These are phyloP conservation scores for Calonectria multiphialidica DNA, from an alignment of 2,329 filamentous ascomycete genomes.

Conservation along the genomic window DNA sequence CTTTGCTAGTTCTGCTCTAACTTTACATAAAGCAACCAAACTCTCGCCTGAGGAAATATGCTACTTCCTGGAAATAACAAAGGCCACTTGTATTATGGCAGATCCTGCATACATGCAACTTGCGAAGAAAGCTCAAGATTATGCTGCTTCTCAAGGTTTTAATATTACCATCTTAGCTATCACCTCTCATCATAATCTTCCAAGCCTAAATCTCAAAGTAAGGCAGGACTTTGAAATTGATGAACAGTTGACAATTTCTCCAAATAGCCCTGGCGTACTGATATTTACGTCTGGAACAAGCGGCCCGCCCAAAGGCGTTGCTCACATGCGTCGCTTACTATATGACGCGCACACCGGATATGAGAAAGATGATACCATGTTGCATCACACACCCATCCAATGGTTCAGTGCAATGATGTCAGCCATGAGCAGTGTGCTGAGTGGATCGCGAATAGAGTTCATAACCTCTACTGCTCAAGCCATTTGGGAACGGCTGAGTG, in stretches of 20 bases:
- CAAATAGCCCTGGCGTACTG: not conserved
- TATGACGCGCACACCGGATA: not conserved
- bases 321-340: not conserved
- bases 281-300: not conserved
- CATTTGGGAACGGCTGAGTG: not conserved
- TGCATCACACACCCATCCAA: not conserved
- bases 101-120: not conserved
- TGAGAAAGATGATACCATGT: not conserved
- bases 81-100: not conserved
- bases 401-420: not conserved
- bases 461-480: not conserved
- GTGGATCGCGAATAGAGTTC: not conserved
- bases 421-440: not conserved
- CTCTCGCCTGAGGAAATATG: not conserved
- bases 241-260: not conserved
- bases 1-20: not conserved
- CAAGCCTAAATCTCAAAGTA: not conserved
- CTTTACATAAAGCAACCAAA: not conserved
- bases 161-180: not conserved
- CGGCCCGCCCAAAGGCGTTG: not conserved
- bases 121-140: not conserved
- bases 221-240: not conserved
- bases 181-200: not conserved
- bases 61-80: not conserved
- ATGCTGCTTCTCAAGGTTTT: not conserved